Conservation (phyloP, 306 rosid genomes). For the Cucumis cinereus region DNA sequence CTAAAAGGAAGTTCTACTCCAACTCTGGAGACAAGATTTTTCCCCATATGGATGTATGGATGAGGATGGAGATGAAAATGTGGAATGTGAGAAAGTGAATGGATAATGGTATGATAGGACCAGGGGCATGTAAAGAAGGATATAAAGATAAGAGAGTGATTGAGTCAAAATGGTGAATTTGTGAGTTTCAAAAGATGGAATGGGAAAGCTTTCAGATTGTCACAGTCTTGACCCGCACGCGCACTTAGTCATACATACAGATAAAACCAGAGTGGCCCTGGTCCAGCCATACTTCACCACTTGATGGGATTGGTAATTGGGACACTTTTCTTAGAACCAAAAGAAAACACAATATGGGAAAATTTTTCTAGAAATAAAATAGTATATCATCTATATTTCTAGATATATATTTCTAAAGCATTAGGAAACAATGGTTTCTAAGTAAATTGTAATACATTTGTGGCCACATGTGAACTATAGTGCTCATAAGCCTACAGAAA, state of each 20-base stretch:
- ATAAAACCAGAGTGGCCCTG: neutral
- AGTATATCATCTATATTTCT: too few relatives aligned
- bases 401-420: too few relatives aligned
- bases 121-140: neutral
- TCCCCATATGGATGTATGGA: too few relatives aligned
- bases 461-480: too few relatives aligned
- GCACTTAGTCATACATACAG: slow-evolving; percentile 7
- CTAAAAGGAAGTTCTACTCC: neutral
- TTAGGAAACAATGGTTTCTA: too few relatives aligned
- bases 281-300: neutral
- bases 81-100: neutral
- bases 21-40: too few relatives aligned
- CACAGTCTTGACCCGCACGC: neutral
- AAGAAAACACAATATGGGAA: neutral
- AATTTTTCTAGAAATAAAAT: too few relatives aligned
- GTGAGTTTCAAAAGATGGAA: neutral
- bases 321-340: neutral
- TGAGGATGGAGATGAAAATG: neutral
- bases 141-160: neutral
- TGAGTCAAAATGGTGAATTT: neutral
- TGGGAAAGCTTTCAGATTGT: neutral
- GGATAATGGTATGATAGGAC: slow-evolving; percentile 2
- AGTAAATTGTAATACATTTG: too few relatives aligned
- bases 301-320: neutral
- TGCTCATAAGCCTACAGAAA: too few relatives aligned